phyloP scores from a whole-genome alignment of 768 basidiomycete genomes.

The Obba rivulosa region DNA sequence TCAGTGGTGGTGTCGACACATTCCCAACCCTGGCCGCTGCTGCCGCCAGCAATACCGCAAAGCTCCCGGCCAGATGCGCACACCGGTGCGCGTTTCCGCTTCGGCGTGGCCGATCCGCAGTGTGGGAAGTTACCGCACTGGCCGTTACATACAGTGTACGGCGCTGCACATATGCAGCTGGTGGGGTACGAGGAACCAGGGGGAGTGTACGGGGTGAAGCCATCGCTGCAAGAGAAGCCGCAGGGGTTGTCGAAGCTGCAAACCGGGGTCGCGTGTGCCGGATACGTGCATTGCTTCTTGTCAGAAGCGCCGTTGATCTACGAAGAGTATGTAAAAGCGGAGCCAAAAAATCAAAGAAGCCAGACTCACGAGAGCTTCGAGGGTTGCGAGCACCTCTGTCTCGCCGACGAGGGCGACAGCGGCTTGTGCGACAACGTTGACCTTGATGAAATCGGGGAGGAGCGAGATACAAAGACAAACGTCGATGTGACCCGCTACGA shows the following conservation, averaged over 20 bases:
- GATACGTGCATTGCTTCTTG: conserved; percentile 26
- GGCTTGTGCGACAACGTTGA: conserved; percentile 17
- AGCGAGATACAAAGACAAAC: conserved; percentile 26
- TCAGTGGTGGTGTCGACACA: conserved; percentile 26
- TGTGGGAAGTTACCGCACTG: conserved; percentile 22
- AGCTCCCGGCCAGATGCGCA: conserved; percentile 20
- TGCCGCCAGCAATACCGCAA: conserved; percentile 16
- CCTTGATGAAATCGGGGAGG: conserved; percentile 19
- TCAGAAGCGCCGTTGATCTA: conserved; percentile 21
- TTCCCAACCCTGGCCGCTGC: conserved; percentile 16
- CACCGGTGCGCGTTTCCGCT: conserved; percentile 11
- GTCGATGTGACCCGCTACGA: conserved; percentile 22
- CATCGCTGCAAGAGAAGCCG: conserved; percentile 24
- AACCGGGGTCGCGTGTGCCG: conserved; percentile 21
- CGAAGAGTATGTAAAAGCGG: neutral
- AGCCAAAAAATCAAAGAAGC: neutral
- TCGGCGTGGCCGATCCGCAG: conserved; percentile 15
- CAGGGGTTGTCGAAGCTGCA: conserved; percentile 20
- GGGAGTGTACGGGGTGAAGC: conserved; percentile 19
- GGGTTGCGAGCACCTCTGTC: conserved; percentile 15
- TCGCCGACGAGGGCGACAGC: conserved; percentile 20
- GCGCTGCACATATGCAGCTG: conserved; percentile 24
- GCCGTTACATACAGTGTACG: conserved; percentile 25
- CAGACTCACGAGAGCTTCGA: conserved; percentile 21
- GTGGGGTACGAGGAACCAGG: conserved; percentile 10